Base-by-base conservation (phyloP, 2,329 filamentous ascomycete genomes). In the Alternaria longipes region DNA sequence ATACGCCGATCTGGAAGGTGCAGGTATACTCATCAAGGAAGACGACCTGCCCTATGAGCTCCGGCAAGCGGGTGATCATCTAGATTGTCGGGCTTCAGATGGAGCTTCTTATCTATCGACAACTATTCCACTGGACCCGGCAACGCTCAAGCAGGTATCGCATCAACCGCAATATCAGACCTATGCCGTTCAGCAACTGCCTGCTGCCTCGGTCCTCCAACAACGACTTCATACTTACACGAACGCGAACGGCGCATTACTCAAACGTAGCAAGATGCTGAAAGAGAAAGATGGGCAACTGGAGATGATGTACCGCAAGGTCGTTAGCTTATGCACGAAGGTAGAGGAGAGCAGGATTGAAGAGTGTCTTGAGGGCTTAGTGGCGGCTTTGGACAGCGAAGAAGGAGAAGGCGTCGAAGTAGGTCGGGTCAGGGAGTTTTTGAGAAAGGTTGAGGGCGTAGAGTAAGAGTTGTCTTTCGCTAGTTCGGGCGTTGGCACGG, bases 371-470 rank as follows among this genome's bases (percentile, higher is more conserved):
- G 91, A 93, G 54, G 89, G 89, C 3, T 82, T 99, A 44, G 87
- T 96, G 47, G 89, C 92, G 64, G 95, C 95, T 2, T 91, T 98
- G 3, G 94, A 97, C 79, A 97, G 93, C 72, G 94, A 97, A 76
- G 73, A 77, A 50, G 86, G 88, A 8, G 90, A 92, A 70, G 78
- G 77, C 1, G 82, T 93, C 1, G 92, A 96, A 74, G 88, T 94
- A 8, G 88, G 87, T 0, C 83, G 93, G 8, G 91, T 97, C 12
- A 84, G 91, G 68, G 88, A 93, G 54, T 96, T 97, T 74, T 81
- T 97, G 58, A 86, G 90, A 30, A 90, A 91, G 57, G 91, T 96
- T 3, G 92, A 94, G 72, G 89, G 86, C 2, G 86, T 85, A 2
- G 77, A 79, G 24, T 61, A 40, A 46, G 34, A 28, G 7, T 20